Percentiles rank a stretch among this genome's conserved stretches.
Evolutionary conservation across 2,329 filamentous ascomycete species (phyloP).

Genomic region (Fusarium protoensiforme): DNA sequence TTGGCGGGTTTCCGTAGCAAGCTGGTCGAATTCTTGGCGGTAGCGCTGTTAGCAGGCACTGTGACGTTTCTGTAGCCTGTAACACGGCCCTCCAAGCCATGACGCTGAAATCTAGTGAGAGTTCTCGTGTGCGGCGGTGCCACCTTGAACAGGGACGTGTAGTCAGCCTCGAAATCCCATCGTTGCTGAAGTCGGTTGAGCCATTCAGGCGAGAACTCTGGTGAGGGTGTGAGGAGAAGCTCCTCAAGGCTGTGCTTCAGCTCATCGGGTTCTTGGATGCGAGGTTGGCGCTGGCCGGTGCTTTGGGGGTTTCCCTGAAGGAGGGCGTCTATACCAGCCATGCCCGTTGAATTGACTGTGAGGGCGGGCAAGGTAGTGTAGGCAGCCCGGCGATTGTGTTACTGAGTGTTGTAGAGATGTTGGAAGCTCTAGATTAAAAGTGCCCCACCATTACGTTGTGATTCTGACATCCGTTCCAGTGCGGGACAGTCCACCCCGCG

Average conservation of each 20-base stretch:
- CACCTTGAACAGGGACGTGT: slow-evolving; percentile 85
- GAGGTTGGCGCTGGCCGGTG: slow-evolving; percentile 25
- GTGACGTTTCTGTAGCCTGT: slow-evolving; percentile 96
- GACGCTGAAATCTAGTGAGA: slow-evolving; percentile 90
- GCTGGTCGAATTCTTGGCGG: slow-evolving; percentile 95
- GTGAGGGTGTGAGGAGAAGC: slow-evolving; percentile 82
- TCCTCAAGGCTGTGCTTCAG: slow-evolving; percentile 78
- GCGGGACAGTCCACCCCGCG: slow-evolving; percentile 17
- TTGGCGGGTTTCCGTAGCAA: slow-evolving; percentile 86
- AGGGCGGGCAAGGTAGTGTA: slow-evolving; percentile 1
- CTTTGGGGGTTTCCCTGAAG: slow-evolving; percentile 37
- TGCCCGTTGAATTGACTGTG: slow-evolving; percentile 24
- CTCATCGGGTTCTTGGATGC: slow-evolving; percentile 62
- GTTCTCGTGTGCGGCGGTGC: slow-evolving; percentile 93
- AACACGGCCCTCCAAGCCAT: slow-evolving; percentile 91
- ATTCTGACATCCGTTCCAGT: slow-evolving; percentile 18
- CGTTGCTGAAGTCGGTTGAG: slow-evolving; percentile 87
- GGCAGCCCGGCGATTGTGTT: slow-evolving; percentile 1
- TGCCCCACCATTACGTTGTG: slow-evolving; percentile 42
- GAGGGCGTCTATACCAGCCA: slow-evolving; percentile 51
- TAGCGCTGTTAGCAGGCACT: slow-evolving; percentile 87
- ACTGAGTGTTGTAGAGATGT: slow-evolving; percentile 13
- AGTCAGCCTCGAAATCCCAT: slow-evolving; percentile 86
- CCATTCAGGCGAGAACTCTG: slow-evolving; percentile 85
- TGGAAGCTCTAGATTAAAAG: slow-evolving; percentile 30